These are phyloP conservation scores for Vinca minor DNA, from an alignment of 257 asterid genomes.

Conservation along the genomic window DNA sequence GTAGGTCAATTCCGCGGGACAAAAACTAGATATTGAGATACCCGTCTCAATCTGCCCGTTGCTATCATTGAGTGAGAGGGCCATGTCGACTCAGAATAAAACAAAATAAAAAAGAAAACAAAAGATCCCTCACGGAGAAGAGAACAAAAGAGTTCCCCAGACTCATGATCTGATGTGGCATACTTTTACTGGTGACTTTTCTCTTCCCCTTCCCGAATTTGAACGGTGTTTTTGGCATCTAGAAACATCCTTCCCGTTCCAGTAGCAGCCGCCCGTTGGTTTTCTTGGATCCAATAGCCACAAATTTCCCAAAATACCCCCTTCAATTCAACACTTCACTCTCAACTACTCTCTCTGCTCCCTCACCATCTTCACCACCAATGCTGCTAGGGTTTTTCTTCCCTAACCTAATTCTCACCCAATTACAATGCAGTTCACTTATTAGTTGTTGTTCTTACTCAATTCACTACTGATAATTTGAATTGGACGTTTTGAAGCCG, in stretches of 20 bases:
- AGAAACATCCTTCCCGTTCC: slow-evolving; percentile 17
- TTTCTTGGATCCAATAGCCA: slow-evolving; percentile 11
- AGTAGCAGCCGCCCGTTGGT: slow-evolving; percentile 39
- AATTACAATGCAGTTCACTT: slow-evolving; percentile 9
- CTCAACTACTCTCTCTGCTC: slow-evolving; percentile 2
- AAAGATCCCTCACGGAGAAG: no score
- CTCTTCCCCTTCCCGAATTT: no score
- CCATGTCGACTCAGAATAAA: no score
- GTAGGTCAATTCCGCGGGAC: no score
- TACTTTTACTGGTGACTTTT: no score
- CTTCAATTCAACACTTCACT: background rate
- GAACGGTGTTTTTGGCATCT: no score
- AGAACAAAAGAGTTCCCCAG: no score
- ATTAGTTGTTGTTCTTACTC: background rate
- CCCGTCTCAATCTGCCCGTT: no score
- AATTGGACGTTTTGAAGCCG: background rate
- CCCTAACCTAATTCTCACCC: background rate
- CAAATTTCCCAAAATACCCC: background rate
- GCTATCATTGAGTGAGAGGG: no score
- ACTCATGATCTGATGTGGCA: no score
- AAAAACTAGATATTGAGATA: no score
- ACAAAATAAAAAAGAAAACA: no score
- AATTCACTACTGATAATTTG: background rate
- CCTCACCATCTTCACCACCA: background rate
- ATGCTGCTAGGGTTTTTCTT: slow-evolving; percentile 15